Evolutionary conservation across 1,139 yeast genomes (phyloP), one percentile per base, ranked within the genome.

Genomic region (Geotrichum reessii): DNA sequence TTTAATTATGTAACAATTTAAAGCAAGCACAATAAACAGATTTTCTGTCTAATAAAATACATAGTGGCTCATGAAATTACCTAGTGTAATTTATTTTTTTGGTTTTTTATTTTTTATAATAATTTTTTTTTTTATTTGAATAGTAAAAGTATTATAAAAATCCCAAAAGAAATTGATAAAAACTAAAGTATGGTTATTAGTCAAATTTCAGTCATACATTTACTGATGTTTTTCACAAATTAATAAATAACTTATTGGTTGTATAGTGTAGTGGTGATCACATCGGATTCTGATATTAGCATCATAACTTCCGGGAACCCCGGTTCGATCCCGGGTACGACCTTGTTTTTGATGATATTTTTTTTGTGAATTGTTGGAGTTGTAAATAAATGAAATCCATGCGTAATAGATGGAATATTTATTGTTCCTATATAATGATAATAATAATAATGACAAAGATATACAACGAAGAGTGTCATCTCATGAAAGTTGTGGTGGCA

Each of bases 251-350:
- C 6, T 3, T 11, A 2, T 31, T 31, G 59, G 59, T 57, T 57
- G 59, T 57, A 57, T 57, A 57, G 59, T 57, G 59, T 57, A 57
- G 59, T 53, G 59, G 59, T 57, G 48, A 57, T 53, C 59, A 57
- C 59, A 53, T 53, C 59, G 53, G 59, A 57, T 57, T 57, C 50
- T 57, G 59, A 57, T 53, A 21, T 49, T 1, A 17, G 44, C 9
- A 31, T 31, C 37, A 2, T 31, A 17, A 49, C 50, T 55, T 57
- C 59, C 53, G 59, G 59, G 54, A 55, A 57, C 59, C 59, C 59
- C 59, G 52, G 59, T 57, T 57, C 59, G 54, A 53, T 53, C 57
- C 57, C 57, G 59, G 57, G 57, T 53, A 57, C 57, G 57, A 57
- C 57, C 57, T 57, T 1, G 14, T 28, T 22, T 27, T 9, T n/a